Conservation (phyloP, 2,329 filamentous ascomycete species). For the Sclerotinia minor region DNA sequence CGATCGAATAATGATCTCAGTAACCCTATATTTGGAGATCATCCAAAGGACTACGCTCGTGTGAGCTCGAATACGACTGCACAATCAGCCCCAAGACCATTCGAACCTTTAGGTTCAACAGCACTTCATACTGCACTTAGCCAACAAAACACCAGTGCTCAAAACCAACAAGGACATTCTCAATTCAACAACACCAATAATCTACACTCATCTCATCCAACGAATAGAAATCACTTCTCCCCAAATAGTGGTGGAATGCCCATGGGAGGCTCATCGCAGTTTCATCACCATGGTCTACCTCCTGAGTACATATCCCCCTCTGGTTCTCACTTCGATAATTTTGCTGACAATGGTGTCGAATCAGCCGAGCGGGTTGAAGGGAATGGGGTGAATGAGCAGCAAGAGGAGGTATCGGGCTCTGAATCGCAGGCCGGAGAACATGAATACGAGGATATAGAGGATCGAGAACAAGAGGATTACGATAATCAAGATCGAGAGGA, state of each 20-base stretch:
- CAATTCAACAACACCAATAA: neutral
- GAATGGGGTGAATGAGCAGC: neutral
- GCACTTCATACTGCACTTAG: neutral
- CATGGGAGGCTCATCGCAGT: neutral
- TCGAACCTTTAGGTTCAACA: neutral
- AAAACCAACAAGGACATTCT: neutral
- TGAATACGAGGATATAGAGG: neutral
- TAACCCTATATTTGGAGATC: neutral
- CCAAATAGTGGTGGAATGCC: neutral
- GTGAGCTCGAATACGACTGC: neutral
- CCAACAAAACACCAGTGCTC: neutral
- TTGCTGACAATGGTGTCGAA: neutral
- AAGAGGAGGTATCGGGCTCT: conserved; percentile 2
- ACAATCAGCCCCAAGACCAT: neutral
- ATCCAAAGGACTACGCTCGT: neutral
- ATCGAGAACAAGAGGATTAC: neutral
- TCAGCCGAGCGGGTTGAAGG: neutral
- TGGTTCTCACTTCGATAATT: neutral
- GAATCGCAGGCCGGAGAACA: neutral
- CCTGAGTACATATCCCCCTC: conserved; percentile 5
- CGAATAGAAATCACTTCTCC: neutral
- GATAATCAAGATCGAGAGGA: neutral
- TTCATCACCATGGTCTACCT: neutral
- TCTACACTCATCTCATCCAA: neutral
- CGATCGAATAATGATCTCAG: neutral